Evolutionary conservation across 1,284 basidiomycete species (phyloP), one percentile per base, ranked within the genome.

Genomic region (Malassezia pachydermatis): DNA sequence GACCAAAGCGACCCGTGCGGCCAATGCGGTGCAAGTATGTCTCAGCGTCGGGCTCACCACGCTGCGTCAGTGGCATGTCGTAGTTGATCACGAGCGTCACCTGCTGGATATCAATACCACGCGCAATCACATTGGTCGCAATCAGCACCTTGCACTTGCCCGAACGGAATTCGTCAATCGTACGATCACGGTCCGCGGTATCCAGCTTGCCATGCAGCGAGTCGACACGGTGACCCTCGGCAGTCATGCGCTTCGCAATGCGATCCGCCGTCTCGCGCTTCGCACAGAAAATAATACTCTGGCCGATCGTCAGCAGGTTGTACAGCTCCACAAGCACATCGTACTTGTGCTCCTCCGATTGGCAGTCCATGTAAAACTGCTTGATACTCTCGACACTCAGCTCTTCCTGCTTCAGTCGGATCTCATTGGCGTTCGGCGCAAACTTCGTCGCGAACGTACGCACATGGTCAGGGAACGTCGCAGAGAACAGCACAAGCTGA

Each of bases 1-100:
- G 62, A 6, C 67, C 67, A 53, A 70, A 70, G 41, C 67, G 58
- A 32, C 67, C 67, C 19, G 67, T 70, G 23, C 67, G 61, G 24
- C 90, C 92, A 55, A 99, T 98, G 58, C 94, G 83, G 75, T 99
- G 94, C 50, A 98, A 83, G 72, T 99, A 99, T 0, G 92, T 98
- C 76, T 98, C 94, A 25, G 90, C 78, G 72, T 99, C 94, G 0
- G 89, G 87, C 54, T 71, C 57, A 73, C 76, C 76, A 20, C 74
- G 71, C 19, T 74, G 74, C 13, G 66, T 65, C 79, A 59, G 77
- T 0, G 94, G 94, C 43, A 98, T 79, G 73, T 99, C 94, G 72
- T 98, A 99, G 76, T 98, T 96, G 60, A 71, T 68, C 32, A 71
- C 68, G 33, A 69, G 51, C 76, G 96, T 98, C 59, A 99, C 94